A percentile compares a stretch with the other conserved stretches of the same genome.
phyloP scores from a whole-genome alignment of 176 grass and related monocot genomes.

The Musa itinerans region DNA sequence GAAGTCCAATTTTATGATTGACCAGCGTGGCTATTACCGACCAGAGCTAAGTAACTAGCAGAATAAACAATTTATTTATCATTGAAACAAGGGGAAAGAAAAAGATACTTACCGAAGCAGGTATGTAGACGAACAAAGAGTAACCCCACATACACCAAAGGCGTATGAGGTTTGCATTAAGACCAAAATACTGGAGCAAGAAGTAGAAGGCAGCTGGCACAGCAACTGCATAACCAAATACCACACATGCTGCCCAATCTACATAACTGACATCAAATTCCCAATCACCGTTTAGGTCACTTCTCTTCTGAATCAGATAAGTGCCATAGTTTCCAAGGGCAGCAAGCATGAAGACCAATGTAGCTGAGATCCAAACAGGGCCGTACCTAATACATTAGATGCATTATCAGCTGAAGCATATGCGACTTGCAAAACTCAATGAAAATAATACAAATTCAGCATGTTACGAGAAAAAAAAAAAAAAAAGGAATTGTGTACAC shows the following conservation, averaged over 20 bases:
- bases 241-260: conserved; percentile 82
- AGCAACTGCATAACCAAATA: conserved; percentile 75
- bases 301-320: conserved; percentile 76
- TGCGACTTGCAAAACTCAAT: background rate
- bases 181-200: conserved; percentile 90
- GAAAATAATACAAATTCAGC: background rate
- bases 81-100: background rate
- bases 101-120: conserved; percentile 66
- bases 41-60: background rate
- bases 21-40: background rate
- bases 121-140: conserved; percentile 87
- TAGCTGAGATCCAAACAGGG: conserved; percentile 84
- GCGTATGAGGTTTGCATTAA: conserved; percentile 50
- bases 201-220: conserved; percentile 82
- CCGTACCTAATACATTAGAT: conserved; percentile 49
- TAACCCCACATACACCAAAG: conserved; percentile 99
- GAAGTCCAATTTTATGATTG: background rate
- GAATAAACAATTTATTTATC: background rate
- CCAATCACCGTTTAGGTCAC: conserved; percentile 36
- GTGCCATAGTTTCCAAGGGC: conserved; percentile 77
- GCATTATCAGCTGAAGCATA: background rate
- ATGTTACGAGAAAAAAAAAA: background rate
- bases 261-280: conserved; percentile 91
- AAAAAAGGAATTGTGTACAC: too few relatives aligned
- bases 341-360: conserved; percentile 79